A percentile compares a stretch with the other conserved stretches of the same genome.
Conservation (phyloP, 768 basidiomycete genomes). For the Lactarius akahatsu region DNA sequence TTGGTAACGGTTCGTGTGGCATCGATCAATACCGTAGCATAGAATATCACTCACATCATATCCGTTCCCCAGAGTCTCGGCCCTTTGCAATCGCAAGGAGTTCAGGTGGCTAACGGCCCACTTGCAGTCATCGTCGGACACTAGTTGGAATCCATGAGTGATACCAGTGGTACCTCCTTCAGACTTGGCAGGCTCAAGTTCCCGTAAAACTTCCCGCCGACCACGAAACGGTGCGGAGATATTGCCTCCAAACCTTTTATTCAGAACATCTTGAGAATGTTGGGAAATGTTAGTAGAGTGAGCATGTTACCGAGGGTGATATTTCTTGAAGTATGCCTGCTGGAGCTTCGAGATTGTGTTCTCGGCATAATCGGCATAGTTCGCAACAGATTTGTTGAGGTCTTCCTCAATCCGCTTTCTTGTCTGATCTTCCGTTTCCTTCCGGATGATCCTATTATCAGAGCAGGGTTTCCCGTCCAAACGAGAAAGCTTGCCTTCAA, state of each 20-base stretch:
- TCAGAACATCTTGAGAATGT: not conserved
- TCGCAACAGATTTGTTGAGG: not conserved
- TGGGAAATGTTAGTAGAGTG: not conserved
- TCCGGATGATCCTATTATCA: not conserved
- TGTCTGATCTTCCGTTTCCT: not conserved
- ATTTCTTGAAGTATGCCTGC: not conserved
- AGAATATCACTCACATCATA: not conserved
- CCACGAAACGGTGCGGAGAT: not conserved
- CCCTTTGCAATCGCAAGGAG: not conserved
- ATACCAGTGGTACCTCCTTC: not conserved
- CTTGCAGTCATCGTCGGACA: not conserved
- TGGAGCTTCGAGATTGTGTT: not conserved
- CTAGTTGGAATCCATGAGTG: not conserved
- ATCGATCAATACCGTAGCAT: not conserved
- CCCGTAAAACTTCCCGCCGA: not conserved
- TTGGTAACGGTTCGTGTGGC: not conserved
- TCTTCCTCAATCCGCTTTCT: not conserved
- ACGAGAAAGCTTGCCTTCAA: not conserved
- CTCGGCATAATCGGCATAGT: not conserved
- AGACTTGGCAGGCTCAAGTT: not conserved
- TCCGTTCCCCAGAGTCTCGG: not conserved
- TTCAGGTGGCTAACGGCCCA: not conserved
- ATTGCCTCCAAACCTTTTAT: not conserved
- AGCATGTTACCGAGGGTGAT: constrained; percentile 1
- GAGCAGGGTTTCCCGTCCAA: not conserved